phyloP scores from a whole-genome alignment of 192 early-diverging fungal species.

The Glomus cerebriforme region DNA sequence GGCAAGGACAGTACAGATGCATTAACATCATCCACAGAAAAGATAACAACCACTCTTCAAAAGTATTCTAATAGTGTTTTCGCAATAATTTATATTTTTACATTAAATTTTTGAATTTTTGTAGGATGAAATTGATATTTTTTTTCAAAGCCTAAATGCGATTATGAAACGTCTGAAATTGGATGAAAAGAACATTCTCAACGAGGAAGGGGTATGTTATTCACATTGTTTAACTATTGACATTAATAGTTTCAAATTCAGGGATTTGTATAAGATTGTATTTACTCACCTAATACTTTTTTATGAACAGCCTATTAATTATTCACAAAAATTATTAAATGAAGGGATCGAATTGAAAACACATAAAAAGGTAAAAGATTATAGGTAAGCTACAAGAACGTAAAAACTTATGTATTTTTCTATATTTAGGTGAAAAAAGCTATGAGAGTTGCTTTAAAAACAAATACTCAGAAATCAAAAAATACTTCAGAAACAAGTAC shows the following conservation, averaged over 20 bases:
- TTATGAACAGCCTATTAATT: no score
- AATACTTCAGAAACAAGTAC: no score
- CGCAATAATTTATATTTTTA: background rate
- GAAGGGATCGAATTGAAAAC: background rate
- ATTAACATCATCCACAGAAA: background rate
- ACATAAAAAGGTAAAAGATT: constrained; percentile 12
- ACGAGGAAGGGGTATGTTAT: no score
- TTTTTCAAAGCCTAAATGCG: background rate
- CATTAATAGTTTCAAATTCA: no score
- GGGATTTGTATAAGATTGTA: no score
- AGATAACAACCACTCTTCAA: background rate
- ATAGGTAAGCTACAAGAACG: constrained; percentile 13
- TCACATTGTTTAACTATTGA: no score
- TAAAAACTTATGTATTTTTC: constrained; percentile 11
- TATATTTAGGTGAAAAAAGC: constrained; percentile 11
- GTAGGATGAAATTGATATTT: background rate
- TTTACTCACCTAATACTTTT: no score
- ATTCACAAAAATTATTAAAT: background rate
- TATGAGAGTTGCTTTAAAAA: background rate
- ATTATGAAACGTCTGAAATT: no score
- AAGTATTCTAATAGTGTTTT: background rate
- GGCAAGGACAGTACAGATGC: background rate
- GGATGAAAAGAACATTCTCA: no score
- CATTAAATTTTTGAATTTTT: background rate
- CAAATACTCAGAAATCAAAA: background rate